These are phyloP conservation scores for Turnera subulata DNA, from an alignment of 345 rosid species.

Conservation along the genomic window DNA sequence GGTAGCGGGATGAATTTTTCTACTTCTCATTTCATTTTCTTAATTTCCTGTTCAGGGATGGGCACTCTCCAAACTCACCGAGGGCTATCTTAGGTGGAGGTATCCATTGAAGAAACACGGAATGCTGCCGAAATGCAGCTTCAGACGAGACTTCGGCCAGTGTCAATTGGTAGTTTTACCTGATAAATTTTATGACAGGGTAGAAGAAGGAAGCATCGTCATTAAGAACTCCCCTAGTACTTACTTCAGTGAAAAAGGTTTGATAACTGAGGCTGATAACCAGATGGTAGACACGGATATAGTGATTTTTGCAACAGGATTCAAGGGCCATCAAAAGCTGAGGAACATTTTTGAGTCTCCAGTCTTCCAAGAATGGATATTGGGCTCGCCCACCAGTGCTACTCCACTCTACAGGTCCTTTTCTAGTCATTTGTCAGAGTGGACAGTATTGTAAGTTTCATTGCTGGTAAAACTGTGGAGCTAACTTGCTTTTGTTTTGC, in stretches of 20 bases:
- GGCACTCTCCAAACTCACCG: constrained; percentile 18
- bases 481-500: background rate
- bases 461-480: too few relatives aligned
- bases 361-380: constrained; percentile 13
- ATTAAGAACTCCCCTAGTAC: constrained; percentile 21
- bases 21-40: background rate
- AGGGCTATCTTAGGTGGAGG: constrained; percentile 17
- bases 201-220: constrained; percentile 29
- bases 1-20: background rate
- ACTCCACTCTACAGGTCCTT: constrained; percentile 24
- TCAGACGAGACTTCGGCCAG: constrained; percentile 9
- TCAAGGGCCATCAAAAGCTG: constrained; percentile 19
- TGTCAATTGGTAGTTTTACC: constrained; percentile 19
- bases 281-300: constrained; percentile 9
- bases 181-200: constrained; percentile 25
- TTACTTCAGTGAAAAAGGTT: constrained; percentile 21
- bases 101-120: constrained; percentile 25
- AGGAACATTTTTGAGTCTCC: constrained; percentile 20
- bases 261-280: constrained; percentile 13
- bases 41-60: constrained; percentile 16
- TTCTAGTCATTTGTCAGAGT: too few relatives aligned
- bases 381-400: constrained; percentile 2
- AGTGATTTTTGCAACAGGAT: constrained; percentile 34
- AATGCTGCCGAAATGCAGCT: constrained; percentile 20
- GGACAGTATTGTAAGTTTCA: too few relatives aligned